Conservation (phyloP, 495 filamentous ascomycete genomes). For the Aspergillus nanangensis region DNA sequence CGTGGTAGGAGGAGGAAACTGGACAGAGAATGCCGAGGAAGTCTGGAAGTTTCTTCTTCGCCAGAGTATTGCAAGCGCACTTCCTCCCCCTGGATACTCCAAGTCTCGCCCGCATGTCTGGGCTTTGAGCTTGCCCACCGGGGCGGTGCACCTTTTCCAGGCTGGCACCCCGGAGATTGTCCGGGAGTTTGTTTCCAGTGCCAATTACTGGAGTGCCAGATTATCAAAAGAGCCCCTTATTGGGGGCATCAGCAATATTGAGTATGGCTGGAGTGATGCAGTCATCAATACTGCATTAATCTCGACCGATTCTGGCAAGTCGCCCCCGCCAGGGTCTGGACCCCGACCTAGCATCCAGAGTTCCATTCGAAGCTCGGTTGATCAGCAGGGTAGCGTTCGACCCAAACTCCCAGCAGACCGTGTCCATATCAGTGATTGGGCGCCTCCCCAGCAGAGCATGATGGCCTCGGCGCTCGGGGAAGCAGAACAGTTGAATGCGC, state of each 20-base stretch:
- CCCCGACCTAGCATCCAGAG: conserved; percentile 63
- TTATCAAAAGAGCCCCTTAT: conserved; percentile 88
- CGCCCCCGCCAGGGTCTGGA: conserved; percentile 37
- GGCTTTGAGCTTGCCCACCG: conserved; percentile 88
- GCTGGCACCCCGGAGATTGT: conserved; percentile 94
- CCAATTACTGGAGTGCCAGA: conserved; percentile 96
- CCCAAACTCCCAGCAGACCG: conserved; percentile 79
- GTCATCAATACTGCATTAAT: conserved; percentile 74
- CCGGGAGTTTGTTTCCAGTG: conserved; percentile 86
- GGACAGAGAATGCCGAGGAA: conserved; percentile 90
- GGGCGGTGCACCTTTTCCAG: conserved; percentile 95
- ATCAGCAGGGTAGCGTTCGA: conserved; percentile 55
- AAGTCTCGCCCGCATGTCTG: conserved; percentile 88
- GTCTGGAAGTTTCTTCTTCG: conserved; percentile 82
- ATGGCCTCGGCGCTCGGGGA: conserved; percentile 73
- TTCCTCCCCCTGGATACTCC: conserved; percentile 90
- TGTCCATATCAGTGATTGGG: conserved; percentile 84
- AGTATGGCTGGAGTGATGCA: conserved; percentile 94
- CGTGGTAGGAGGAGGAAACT: conserved; percentile 90
- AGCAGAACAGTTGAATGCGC: conserved; percentile 69
- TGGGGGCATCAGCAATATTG: conserved; percentile 92
- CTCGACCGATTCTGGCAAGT: conserved; percentile 41
- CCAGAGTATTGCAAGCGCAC: conserved; percentile 85
- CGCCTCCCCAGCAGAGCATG: conserved; percentile 88
- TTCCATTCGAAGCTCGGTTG: conserved; percentile 67